Percentiles rank a stretch among this genome's conserved stretches.
phyloP scores from a whole-genome alignment of 2,329 filamentous ascomycete species.

The Clarireedia sp. region DNA sequence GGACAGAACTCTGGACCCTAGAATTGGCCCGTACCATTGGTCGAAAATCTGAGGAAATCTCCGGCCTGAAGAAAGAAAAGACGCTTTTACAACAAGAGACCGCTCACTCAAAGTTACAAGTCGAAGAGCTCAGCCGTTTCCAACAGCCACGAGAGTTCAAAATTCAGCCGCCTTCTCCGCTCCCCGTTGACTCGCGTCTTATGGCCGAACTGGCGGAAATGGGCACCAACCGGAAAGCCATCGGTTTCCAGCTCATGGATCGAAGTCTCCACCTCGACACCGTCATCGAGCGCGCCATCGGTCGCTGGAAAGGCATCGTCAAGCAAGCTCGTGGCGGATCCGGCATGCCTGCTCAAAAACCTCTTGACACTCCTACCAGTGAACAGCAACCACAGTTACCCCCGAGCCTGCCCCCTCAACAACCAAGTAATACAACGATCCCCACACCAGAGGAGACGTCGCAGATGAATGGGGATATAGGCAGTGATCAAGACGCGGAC shows the following conservation, averaged over 20 bases:
- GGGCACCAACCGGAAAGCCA: constrained; percentile 32
- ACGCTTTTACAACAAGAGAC: constrained; percentile 43
- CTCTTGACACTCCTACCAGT: constrained; percentile 30
- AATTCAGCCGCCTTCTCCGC: constrained; percentile 42
- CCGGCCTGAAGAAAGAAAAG: constrained; percentile 41
- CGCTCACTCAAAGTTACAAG: constrained; percentile 46
- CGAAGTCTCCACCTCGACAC: constrained; percentile 44
- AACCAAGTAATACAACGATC: not conserved
- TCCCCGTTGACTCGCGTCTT: constrained; percentile 43
- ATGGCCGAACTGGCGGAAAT: constrained; percentile 41
- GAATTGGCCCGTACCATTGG: constrained; percentile 54
- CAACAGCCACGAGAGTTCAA: constrained; percentile 55
- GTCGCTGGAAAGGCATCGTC: constrained; percentile 55
- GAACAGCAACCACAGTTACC: constrained; percentile 3
- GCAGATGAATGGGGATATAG: constrained; percentile 11
- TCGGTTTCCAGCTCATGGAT: constrained; percentile 45
- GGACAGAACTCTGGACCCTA: constrained; percentile 52
- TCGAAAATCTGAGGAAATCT: constrained; percentile 45
- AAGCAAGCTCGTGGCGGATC: constrained; percentile 38
- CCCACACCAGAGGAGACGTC: not conserved
- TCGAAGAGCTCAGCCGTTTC: constrained; percentile 49
- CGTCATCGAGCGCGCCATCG: constrained; percentile 46
- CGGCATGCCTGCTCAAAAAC: constrained; percentile 44
- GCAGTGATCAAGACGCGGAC: constrained; percentile 24
- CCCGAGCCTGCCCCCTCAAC: not conserved